These are phyloP conservation scores for Nannochloropsis salina DNA, from an alignment of 108 stramenopile species.

Conservation along the genomic window DNA sequence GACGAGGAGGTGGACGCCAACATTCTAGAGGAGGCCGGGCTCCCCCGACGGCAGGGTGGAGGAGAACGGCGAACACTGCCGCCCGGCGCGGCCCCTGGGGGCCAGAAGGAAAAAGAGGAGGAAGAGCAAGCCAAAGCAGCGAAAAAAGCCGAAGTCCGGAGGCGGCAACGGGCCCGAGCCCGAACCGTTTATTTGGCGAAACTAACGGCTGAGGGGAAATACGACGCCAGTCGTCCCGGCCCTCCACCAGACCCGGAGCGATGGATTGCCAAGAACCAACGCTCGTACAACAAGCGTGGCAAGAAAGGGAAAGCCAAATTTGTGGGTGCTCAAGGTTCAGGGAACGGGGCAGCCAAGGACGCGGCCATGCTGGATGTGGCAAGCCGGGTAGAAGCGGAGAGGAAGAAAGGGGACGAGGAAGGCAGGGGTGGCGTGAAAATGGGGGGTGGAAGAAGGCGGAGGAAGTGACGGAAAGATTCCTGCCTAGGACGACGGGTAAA, in stretches of 20 bases:
- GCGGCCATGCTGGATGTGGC: conserved; percentile 80
- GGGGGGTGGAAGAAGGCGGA: not conserved
- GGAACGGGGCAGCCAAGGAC: conserved; percentile 74
- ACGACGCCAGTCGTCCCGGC: conserved; percentile 66
- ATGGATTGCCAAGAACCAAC: conserved; percentile 86
- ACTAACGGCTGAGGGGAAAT: conserved; percentile 49
- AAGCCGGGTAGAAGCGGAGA: conserved; percentile 68
- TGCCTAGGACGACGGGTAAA: too few relatives aligned
- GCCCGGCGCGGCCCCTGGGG: not conserved
- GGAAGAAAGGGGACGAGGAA: conserved; percentile 24
- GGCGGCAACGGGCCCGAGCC: not conserved
- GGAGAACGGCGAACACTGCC: not conserved
- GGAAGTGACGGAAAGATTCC: not conserved
- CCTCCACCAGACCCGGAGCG: conserved; percentile 86
- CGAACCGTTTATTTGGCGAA: conserved; percentile 28
- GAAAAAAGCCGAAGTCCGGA: not conserved
- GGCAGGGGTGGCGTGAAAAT: not conserved
- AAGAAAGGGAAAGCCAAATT: conserved; percentile 58
- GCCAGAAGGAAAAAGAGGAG: not conserved
- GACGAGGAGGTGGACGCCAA: not conserved
- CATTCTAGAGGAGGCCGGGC: not conserved
- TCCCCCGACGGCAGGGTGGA: not conserved
- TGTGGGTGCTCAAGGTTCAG: conserved; percentile 65
- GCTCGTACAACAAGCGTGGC: conserved; percentile 70
- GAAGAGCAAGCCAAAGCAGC: not conserved